These are phyloP conservation scores for Cordia subcordata DNA, from an alignment of 257 asterid species.

Conservation along the genomic window DNA sequence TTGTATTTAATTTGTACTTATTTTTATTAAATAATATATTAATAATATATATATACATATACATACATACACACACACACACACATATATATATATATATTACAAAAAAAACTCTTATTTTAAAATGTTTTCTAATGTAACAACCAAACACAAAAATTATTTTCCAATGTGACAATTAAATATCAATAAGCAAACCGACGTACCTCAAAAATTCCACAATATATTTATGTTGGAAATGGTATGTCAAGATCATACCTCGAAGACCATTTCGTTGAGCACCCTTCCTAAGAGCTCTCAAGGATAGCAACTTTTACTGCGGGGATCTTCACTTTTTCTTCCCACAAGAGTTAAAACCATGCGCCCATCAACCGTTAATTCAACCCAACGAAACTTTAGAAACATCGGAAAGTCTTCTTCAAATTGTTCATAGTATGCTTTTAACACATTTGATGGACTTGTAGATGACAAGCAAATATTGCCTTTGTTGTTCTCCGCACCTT, in stretches of 20 bases:
- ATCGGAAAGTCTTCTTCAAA: constrained; percentile 43
- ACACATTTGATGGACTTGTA: constrained; percentile 37
- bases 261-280: constrained; percentile 41
- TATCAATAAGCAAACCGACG: too few relatives aligned
- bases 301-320: constrained; percentile 42
- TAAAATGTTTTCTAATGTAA: too few relatives aligned
- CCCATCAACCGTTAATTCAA: constrained; percentile 53
- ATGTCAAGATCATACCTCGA: constrained; percentile 28
- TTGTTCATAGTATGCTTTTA: constrained; percentile 50
- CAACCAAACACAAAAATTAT: too few relatives aligned
- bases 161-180: too few relatives aligned
- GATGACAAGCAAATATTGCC: constrained; percentile 44
- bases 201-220: too few relatives aligned
- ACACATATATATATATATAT: too few relatives aligned
- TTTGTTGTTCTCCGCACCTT: constrained; percentile 36
- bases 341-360: constrained; percentile 60
- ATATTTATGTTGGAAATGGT: too few relatives aligned
- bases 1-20: too few relatives aligned
- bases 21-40: too few relatives aligned
- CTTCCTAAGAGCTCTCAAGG: constrained; percentile 57
- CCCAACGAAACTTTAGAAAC: constrained; percentile 45
- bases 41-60: too few relatives aligned
- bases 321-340: constrained; percentile 48
- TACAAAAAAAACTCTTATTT: too few relatives aligned
- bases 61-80: too few relatives aligned